These are phyloP conservation scores for Neltuma alba DNA, from an alignment of 306 rosid species.

Conservation along the genomic window DNA sequence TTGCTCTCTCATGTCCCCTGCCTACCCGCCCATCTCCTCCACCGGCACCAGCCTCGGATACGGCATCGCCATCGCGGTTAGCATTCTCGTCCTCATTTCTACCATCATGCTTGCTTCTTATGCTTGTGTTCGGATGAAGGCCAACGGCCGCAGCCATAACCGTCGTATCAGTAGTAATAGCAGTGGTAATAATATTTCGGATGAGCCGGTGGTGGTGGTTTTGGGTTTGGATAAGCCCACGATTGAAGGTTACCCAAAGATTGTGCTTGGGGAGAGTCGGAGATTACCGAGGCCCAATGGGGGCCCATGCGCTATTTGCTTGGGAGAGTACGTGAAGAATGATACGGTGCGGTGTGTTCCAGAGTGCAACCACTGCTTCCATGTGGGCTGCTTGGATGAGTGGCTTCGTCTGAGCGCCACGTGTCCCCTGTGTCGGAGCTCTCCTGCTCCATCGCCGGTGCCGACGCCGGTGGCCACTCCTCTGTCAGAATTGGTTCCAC, in stretches of 20 bases:
- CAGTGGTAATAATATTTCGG: background rate
- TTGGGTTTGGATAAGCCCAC: slow-evolving; percentile 55
- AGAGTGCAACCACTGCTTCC: slow-evolving; percentile 68
- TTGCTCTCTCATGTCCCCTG: slow-evolving; percentile 45
- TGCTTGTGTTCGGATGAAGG: slow-evolving; percentile 55
- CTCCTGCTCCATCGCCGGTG: slow-evolving; percentile 58
- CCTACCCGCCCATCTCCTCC: slow-evolving; percentile 41
- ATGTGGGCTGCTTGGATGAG: slow-evolving; percentile 56
- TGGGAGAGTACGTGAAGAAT: slow-evolving; percentile 52
- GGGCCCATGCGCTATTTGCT: slow-evolving; percentile 61
- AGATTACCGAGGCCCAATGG: slow-evolving; percentile 53
- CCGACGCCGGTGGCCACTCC: slow-evolving; percentile 33
- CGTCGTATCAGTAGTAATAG: background rate
- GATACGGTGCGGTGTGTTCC: slow-evolving; percentile 63
- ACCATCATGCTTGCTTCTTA: slow-evolving; percentile 74
- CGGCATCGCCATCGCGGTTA: slow-evolving; percentile 69
- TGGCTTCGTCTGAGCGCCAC: slow-evolving; percentile 67
- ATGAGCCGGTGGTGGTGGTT: slow-evolving; percentile 33
- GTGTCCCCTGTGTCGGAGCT: slow-evolving; percentile 70
- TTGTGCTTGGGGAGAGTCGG: slow-evolving; percentile 57
- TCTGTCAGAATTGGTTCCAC: slow-evolving; percentile 56
- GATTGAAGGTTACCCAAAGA: slow-evolving; percentile 57
- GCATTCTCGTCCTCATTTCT: slow-evolving; percentile 74
- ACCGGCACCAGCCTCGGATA: slow-evolving; percentile 70
- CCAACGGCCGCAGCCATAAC: slow-evolving; percentile 20